Evolutionary conservation across 768 basidiomycete species (phyloP).

Genomic region (Pilatotrama ljubarskyi): DNA sequence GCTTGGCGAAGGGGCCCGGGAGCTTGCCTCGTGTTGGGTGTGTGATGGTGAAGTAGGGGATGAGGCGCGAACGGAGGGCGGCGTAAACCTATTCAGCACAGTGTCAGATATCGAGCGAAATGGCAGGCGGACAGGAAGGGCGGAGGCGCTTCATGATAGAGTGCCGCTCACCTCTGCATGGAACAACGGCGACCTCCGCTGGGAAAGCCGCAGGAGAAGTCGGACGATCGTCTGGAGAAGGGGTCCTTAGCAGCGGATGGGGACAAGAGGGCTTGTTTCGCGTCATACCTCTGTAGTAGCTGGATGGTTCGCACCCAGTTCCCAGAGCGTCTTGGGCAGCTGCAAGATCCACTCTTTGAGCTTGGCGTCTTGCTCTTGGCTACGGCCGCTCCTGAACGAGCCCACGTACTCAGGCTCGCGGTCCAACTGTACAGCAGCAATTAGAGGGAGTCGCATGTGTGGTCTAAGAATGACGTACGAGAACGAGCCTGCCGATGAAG

Average conservation of each 20-base stretch:
- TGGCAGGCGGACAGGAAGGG: too few relatives aligned
- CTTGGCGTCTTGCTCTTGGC: constrained; percentile 30
- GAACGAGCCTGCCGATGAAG: constrained; percentile 68
- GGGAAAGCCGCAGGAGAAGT: constrained; percentile 61
- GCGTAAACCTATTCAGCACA: constrained; percentile 41
- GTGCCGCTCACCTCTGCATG: constrained; percentile 43
- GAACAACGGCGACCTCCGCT: constrained; percentile 51
- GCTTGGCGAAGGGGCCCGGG: constrained; percentile 73
- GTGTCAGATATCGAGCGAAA: background rate
- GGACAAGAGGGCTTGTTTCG: too few relatives aligned
- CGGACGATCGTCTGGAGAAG: constrained; percentile 59
- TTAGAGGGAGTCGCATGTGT: too few relatives aligned
- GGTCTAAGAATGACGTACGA: constrained; percentile 50
- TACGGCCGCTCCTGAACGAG: constrained; percentile 40
- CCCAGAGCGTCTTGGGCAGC: constrained; percentile 85
- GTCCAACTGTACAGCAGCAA: constrained; percentile 55
- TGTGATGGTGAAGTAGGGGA: constrained; percentile 77
- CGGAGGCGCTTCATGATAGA: background rate
- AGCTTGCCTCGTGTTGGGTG: constrained; percentile 77
- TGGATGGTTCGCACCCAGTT: constrained; percentile 61
- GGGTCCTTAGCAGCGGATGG: too few relatives aligned
- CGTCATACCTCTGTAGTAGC: constrained; percentile 56
- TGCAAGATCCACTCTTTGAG: constrained; percentile 70
- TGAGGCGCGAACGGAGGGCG: constrained; percentile 57
- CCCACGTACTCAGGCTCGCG: constrained; percentile 56